Base-by-base conservation (phyloP, 345 rosid species). In the Pugionium dolabratum region DNA sequence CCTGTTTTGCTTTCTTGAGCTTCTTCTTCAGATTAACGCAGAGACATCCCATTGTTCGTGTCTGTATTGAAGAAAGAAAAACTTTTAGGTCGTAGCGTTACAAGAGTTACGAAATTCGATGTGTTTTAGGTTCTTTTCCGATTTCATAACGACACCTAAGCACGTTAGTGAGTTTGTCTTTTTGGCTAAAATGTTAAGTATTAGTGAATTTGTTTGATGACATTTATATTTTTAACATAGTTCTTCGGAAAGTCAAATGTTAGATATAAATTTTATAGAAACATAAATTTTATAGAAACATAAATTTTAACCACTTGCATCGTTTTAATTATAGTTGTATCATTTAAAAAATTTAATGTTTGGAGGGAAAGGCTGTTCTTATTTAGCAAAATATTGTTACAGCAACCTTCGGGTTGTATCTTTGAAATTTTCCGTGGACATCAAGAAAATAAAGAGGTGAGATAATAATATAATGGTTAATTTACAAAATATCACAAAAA, bases 11-110 rank as follows among this genome's bases (percentile, higher is more conserved):
- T 64, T 58, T 66, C 67, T 66, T 72, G 30, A 10, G 25, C 42
- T 72, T 72, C 71, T 72, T 72, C 49, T 66, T 72, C 28, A 50
- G 61, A 58, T 72, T 65, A 55, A 72, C 18, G 25, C 76, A 72
- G 7, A 72, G 71, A 59, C 76, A 72, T 51, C 4, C 76, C 76
- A 72, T 72, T 37, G 18, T 47, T 11, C 39, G 36, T 31, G 47
- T 43, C 0, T 56, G 54, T 49, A 42, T 57, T 42, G 40, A 42
- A 31, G 57, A 57, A 48, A 31, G 57, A 57, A 48, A 36, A 58
- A 9, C 1, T 3, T 45, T 56, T 35, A 41, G 53, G 54, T 27
- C 52, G 54, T 29, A 49, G 59, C 28, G 50, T 32, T 40, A 25
- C 31, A 62, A 32, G 70, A 26, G 1, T 34, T 54, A 1, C 3